These are phyloP conservation scores for Periconia sp. DNA, from an alignment of 2,329 filamentous ascomycete genomes.

Conservation along the genomic window DNA sequence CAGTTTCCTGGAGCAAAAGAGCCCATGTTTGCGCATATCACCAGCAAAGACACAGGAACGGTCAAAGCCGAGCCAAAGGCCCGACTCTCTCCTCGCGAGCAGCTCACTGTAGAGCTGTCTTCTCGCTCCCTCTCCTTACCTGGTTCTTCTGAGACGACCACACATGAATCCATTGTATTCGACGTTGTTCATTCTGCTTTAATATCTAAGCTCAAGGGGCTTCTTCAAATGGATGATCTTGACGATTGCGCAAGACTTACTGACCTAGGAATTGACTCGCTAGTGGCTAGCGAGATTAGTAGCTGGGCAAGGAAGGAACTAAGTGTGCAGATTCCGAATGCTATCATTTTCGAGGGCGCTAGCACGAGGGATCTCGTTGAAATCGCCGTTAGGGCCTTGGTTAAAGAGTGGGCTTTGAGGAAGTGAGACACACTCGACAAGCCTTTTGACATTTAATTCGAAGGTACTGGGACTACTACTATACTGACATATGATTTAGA, in stretches of 20 bases:
- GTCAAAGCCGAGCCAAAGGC: background rate
- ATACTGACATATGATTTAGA: constrained; percentile 10
- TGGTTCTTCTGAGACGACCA: background rate
- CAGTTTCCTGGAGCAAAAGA: constrained; percentile 2
- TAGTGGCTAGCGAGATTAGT: constrained; percentile 31
- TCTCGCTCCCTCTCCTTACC: no score
- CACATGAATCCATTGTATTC: background rate
- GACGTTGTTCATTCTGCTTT: constrained; percentile 3
- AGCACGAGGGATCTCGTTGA: constrained; percentile 9
- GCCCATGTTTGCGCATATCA: constrained; percentile 8
- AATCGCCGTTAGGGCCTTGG: constrained; percentile 5
- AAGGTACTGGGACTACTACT: background rate
- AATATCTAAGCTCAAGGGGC: constrained; percentile 1
- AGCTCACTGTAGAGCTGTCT: background rate
- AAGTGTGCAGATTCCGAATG: constrained; percentile 10
- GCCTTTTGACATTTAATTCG: background rate
- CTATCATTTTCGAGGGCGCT: constrained; percentile 9
- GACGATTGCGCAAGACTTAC: constrained; percentile 8
- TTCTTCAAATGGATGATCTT: constrained; percentile 8
- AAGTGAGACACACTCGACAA: background rate
- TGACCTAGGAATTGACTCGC: constrained; percentile 28
- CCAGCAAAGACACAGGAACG: no score
- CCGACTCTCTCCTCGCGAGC: constrained; percentile 3
- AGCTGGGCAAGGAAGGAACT: constrained; percentile 27
- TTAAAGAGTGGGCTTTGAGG: constrained; percentile 1